Evolutionary conservation across 345 rosid genomes (phyloP).

Genomic region (Rhodomyrtus tomentosa): DNA sequence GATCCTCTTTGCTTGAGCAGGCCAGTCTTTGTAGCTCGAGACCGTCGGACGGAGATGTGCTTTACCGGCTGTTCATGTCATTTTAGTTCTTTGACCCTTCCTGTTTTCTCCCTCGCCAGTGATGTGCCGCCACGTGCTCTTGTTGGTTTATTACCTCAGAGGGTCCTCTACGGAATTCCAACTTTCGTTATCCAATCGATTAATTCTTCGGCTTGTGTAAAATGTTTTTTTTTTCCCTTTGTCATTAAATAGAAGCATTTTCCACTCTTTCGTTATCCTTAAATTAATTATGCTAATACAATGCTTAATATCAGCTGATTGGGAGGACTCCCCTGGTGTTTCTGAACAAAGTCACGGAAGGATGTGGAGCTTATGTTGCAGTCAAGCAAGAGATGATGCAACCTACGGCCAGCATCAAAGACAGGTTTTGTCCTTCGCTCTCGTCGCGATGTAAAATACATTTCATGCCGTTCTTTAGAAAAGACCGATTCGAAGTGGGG

Average conservation of each 20-base stretch:
- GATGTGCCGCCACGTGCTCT: background rate
- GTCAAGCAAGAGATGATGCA: slow-evolving; percentile 93
- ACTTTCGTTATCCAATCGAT: too few relatives aligned
- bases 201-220: too few relatives aligned
- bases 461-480: background rate
- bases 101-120: background rate
- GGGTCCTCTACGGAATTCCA: background rate
- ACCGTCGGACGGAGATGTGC: background rate
- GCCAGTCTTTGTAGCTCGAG: background rate
- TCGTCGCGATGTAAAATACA: background rate
- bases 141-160: background rate
- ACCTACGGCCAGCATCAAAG: slow-evolving; percentile 89
- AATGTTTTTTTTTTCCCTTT: too few relatives aligned
- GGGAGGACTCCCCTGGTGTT: slow-evolving; percentile 80
- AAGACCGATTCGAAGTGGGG: background rate
- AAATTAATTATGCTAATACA: background rate
- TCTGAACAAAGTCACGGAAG: slow-evolving; percentile 81
- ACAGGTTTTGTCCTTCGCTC: slow-evolving; percentile 33
- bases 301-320: slow-evolving; percentile 34
- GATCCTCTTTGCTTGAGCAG: background rate
- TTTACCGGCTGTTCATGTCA: background rate
- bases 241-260: too few relatives aligned
- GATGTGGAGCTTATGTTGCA: slow-evolving; percentile 82
- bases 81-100: background rate
- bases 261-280: background rate